A percentile compares a stretch with the other conserved stretches of the same genome.
Conservation (phyloP, 2,329 filamentous ascomycete species). For the Mycosphaerelloides madeirae region DNA sequence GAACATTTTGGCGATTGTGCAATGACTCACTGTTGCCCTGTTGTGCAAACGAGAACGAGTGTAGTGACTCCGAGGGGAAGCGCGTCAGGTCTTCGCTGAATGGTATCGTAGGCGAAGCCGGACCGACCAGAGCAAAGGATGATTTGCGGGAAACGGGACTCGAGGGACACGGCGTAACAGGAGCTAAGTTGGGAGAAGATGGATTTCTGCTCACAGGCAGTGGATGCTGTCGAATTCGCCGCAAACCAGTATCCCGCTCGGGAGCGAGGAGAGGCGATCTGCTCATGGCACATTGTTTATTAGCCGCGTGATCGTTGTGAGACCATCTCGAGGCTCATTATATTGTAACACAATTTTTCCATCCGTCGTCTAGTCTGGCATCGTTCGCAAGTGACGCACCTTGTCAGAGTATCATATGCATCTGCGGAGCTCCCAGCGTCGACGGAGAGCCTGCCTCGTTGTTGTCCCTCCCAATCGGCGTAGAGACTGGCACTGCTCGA, state of each 20-base stretch:
- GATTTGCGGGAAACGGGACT: conserved; percentile 59
- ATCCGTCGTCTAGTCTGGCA: too few relatives aligned
- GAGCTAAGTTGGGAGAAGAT: conserved; percentile 65
- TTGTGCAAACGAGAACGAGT: conserved; percentile 97
- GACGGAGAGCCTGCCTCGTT: conserved; percentile 63
- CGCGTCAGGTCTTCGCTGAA: conserved; percentile 84
- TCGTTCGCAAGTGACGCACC: conserved; percentile 50
- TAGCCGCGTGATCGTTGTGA: conserved; percentile 8
- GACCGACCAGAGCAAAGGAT: conserved; percentile 53
- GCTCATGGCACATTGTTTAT: conserved; percentile 15
- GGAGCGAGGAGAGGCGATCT: conserved; percentile 76
- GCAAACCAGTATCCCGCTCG: conserved; percentile 58
- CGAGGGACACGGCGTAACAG: conserved; percentile 63
- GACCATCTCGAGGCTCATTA: not conserved
- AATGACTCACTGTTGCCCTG: conserved; percentile 91
- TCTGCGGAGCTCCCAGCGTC: conserved; percentile 64
- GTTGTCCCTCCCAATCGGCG: conserved; percentile 48
- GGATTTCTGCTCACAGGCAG: conserved; percentile 58
- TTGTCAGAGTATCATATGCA: conserved; percentile 63
- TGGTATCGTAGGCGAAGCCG: conserved; percentile 62
- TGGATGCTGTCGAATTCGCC: conserved; percentile 74
- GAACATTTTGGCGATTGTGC: conserved; percentile 83
- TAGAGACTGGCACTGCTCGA: conserved; percentile 33
- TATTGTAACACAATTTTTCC: too few relatives aligned
- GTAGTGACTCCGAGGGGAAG: conserved; percentile 91